A percentile compares a stretch with the other conserved stretches of the same genome.
These are phyloP conservation scores for Boletus reticulatus DNA, from an alignment of 768 basidiomycete species.

Conservation along the genomic window DNA sequence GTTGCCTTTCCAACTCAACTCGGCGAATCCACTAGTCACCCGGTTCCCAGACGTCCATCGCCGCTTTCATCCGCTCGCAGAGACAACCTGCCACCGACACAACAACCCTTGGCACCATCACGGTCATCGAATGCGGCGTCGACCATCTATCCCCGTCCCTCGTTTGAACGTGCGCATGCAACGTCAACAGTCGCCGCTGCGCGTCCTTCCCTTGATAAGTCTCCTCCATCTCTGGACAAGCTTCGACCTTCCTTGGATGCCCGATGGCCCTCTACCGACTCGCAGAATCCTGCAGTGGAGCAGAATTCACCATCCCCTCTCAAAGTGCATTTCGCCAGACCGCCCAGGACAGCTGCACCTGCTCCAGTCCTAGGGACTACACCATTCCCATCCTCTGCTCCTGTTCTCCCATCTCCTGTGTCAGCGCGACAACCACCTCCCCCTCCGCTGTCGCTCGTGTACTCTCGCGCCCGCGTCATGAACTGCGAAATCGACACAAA, in stretches of 20 bases:
- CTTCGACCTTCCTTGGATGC: constrained; percentile 12
- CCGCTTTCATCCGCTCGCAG: constrained; percentile 13
- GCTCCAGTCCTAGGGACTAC: constrained; percentile 4
- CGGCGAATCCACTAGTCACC: constrained; percentile 7
- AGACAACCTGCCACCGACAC: constrained; percentile 7
- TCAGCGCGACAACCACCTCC: constrained; percentile 20
- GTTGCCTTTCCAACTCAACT: constrained; percentile 10
- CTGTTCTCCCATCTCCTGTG: constrained; percentile 1
- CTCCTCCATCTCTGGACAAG: constrained; percentile 16
- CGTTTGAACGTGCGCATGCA: constrained; percentile 17
- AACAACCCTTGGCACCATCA: constrained; percentile 4
- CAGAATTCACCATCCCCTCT: not conserved
- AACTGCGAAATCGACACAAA: constrained; percentile 60
- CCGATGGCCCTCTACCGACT: constrained; percentile 15
- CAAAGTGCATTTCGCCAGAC: constrained; percentile 1
- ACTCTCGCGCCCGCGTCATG: not conserved
- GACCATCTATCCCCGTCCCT: constrained; percentile 8
- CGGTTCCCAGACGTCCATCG: constrained; percentile 12
- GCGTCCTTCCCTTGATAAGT: constrained; percentile 17
- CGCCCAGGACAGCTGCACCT: constrained; percentile 9
- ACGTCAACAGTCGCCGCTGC: constrained; percentile 12
- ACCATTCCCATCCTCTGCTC: constrained; percentile 16
- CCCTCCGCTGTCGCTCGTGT: constrained; percentile 12
- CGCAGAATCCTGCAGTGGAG: constrained; percentile 2
- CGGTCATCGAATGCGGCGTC: constrained; percentile 13